Evolutionary conservation across 2,329 filamentous ascomycete genomes (phyloP), one percentile per base, ranked within the genome.

Genomic region (Aulographum hederae): DNA sequence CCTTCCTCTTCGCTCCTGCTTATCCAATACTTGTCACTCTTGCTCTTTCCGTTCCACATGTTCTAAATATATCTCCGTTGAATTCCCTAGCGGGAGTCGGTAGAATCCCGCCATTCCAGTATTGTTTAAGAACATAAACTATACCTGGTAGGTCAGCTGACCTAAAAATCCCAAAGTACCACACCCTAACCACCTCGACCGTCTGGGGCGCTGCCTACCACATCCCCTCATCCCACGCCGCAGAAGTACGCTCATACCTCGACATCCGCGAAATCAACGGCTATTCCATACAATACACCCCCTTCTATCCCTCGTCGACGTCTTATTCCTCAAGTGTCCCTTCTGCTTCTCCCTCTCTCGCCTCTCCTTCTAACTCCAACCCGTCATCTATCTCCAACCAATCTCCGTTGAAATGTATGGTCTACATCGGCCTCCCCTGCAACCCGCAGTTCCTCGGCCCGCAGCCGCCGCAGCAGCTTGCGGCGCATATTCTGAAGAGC

Each of bases 251-350:
- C 42, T 67, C 74, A 36, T 94, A 94, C 51, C 78, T 98, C 30
- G 85, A 95, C 53, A 86, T 94, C 41, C 76, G 89, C 28, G 89
- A 98, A 56, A 93, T 95, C 48, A 93, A 95, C 57, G 89, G 89
- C 17, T 98, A 98, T 56, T 80, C 75, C 33, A 91, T 93, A 41
- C 85, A 94, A 54, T 81, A 84, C 53, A 81, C 84, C 18, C 72
- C 78, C 0, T 94, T 95, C 52, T 63, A 85, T 44, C 31, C 6
- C 13, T 32, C 32, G 13, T 34, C 20, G 30, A 36, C 15, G 33
- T 42, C 12, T 43, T 44, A 13, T 38, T 18, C 15, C 44, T 34
- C 18, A 31, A 40, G 20, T 34, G 38, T 44, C 54, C n/a, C 48
- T 53, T 26, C n/a, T 17, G 46, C 35, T 34, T 38, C 31, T 17